Evolutionary conservation across 768 basidiomycete genomes (phyloP).

Genomic region (Tulasnella sp.): DNA sequence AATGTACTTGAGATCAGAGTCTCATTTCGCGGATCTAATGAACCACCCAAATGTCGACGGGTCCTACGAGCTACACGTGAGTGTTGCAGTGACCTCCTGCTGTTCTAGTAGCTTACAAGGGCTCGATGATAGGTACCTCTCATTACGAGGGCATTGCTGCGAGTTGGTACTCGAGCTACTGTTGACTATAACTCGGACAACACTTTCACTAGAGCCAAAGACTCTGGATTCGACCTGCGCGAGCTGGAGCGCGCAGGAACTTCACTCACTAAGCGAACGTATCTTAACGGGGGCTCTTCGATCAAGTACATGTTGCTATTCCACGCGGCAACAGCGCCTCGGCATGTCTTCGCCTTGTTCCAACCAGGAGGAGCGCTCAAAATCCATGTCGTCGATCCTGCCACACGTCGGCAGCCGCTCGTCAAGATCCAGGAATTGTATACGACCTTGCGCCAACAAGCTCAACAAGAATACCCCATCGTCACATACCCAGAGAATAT

Average conservation of each 20-base stretch:
- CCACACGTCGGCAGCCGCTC: slow-evolving; percentile 74
- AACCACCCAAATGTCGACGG: slow-evolving; percentile 94
- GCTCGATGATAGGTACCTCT: slow-evolving; percentile 56
- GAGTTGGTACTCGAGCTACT: slow-evolving; percentile 73
- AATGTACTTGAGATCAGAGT: slow-evolving; percentile 69
- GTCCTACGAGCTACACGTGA: slow-evolving; percentile 85
- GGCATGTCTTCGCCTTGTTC: slow-evolving; percentile 87
- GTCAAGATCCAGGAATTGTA: slow-evolving; percentile 69
- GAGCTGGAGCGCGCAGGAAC: slow-evolving; percentile 60
- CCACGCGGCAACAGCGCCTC: slow-evolving; percentile 53
- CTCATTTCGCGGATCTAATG: slow-evolving; percentile 84
- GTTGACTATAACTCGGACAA: slow-evolving; percentile 47
- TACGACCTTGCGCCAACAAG: slow-evolving; percentile 46
- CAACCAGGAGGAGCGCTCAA: slow-evolving; percentile 57
- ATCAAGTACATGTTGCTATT: slow-evolving; percentile 81
- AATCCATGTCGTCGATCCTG: slow-evolving; percentile 84
- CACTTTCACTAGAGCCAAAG: slow-evolving; percentile 74
- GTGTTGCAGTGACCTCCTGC: slow-evolving; percentile 17
- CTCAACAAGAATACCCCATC: slow-evolving; percentile 33
- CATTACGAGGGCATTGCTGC: slow-evolving; percentile 66
- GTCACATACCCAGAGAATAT: slow-evolving; percentile 50
- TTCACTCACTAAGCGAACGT: slow-evolving; percentile 51
- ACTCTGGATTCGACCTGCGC: slow-evolving; percentile 67
- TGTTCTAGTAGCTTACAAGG: neutral
- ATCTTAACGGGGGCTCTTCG: slow-evolving; percentile 59